Base-by-base conservation (phyloP, 2,329 filamentous ascomycete species). In the Alternaria arbusti region DNA sequence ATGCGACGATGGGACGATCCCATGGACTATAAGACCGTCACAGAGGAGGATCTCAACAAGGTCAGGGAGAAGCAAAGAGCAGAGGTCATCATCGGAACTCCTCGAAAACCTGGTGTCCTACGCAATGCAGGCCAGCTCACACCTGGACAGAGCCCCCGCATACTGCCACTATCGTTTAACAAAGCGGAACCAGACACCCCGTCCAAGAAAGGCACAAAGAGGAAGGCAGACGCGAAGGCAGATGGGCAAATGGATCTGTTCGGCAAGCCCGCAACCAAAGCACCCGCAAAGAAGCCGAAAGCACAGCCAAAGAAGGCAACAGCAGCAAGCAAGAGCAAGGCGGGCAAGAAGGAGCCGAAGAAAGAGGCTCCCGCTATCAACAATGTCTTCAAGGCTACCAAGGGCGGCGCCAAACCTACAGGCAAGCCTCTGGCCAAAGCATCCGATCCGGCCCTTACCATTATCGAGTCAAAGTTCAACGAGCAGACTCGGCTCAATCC, bases 1-100 rank as follows among this genome's bases (percentile, higher is more conserved):
- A 80, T 90, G 79, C 84, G 84, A 57, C 82, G 81, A 63, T 89
- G 87, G 87, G 81, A 89, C 67, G 86, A 89, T 61, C 75, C 70
- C 1, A 72, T 73, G 58, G 68, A 74, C 3, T 75, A 71, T 59
- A 79, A 76, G 61, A 73, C 75, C 28, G 72, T 81, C 23, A 75
- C 76, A 8, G 78, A 78, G 30, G 78, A 79, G 20, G 67, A 80
- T 23, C 25, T 80, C 7, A 70, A 57, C 54, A 77, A 75, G 43
- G 61, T 71, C 23, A 78, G 75, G 61, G 70, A 72, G 56, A 74
- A 74, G 44, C 71, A 74, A 49, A 78, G 70, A 59, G 71, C 74
- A 8, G 70, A 74, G 28, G 78, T 80, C 20, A 64, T 79, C 25
- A 72, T 80, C 57, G 68, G 70, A 32, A 77, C 78, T 2, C 77